Evolutionary conservation across 768 basidiomycete species (phyloP), one percentile per base, ranked within the genome.

Genomic region (Xerocomellus dryophilus): DNA sequence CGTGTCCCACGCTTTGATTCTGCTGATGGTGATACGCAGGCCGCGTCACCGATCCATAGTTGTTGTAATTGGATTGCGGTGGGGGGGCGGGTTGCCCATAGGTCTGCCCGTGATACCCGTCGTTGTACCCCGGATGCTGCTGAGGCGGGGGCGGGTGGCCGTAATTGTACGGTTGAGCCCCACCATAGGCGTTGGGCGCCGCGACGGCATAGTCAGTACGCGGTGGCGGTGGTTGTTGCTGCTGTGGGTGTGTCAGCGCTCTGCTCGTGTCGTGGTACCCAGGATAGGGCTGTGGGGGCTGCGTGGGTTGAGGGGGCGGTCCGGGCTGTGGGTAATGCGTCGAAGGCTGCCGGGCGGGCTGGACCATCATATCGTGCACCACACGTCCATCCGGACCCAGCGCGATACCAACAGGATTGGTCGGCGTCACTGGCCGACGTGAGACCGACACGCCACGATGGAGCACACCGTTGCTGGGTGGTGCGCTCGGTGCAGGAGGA

Each of bases 301-400:
- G 64, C 0, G 53, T 21, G 5, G 52, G 25, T 14, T 45, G 58
- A 51, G 57, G 29, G 6, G 54, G 58, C 2, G 40, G 47, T 5
- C 38, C 49, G 0, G 54, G 41, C 9, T 53, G 60, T 11, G 47
- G 17, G 41, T 59, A 68, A 20, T 65, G 63, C 29, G 15, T 7
- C 4, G 43, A 5, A 5, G 53, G 29, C 12, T 53, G 60, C 2
- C 56, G 61, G 1, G 32, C 34, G 0, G 63, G 53, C 70, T 74
- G 56, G 80, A 81, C 59, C 83, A 93, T 84, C 38, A 81, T 78
- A 69, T 96, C 94, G 56, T 87, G 83, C 34, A 86, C 74, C 6
- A 96, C 94, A 14, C 85, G 79, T 8, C 93, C 94, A 53, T 76
- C 81, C 0, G 86, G 84, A 58, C 92, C 93, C 3, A 96, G 75